Conservation (phyloP, 768 basidiomycete species). For the Suillus bovinus region DNA sequence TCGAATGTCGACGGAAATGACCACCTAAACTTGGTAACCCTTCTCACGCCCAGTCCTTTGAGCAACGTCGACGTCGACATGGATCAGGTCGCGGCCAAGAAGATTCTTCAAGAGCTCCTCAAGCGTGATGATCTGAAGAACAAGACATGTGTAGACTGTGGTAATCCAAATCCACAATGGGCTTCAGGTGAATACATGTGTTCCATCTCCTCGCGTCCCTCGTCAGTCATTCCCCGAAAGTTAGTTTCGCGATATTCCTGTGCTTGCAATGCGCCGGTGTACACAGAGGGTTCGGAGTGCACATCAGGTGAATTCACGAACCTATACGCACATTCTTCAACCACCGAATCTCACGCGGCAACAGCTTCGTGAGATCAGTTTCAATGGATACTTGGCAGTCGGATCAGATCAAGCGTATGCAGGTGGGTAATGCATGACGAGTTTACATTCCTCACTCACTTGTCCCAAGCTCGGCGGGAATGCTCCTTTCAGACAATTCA, state of each 20-base stretch:
- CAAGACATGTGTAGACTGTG: conserved; percentile 79
- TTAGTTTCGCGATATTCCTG: conserved; percentile 83
- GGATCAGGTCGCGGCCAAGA: conserved; percentile 69
- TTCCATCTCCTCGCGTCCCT: not conserved
- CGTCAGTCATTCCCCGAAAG: conserved; percentile 16
- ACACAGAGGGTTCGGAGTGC: conserved; percentile 92
- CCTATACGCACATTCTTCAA: conserved; percentile 7
- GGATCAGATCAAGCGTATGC: conserved; percentile 88
- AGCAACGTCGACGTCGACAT: conserved; percentile 21
- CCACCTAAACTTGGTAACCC: not conserved
- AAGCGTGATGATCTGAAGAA: conserved; percentile 73
- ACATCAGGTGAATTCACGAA: conserved; percentile 63
- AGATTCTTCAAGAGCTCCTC: conserved; percentile 72
- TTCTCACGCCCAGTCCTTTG: not conserved
- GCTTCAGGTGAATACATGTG: conserved; percentile 60
- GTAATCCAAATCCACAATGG: conserved; percentile 94
- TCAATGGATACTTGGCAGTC: conserved; percentile 98
- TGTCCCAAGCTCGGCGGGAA: conserved; percentile 80
- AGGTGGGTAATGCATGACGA: conserved; percentile 48
- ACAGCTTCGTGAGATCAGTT: conserved; percentile 86
- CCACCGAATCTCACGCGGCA: conserved; percentile 12
- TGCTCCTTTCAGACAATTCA: conserved; percentile 75
- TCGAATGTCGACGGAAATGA: conserved; percentile 5
- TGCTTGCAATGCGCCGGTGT: conserved; percentile 87
- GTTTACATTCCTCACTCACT: conserved; percentile 12